Evolutionary conservation across 140 eudicot species (phyloP).

Genomic region (Stevia rebaudiana): DNA sequence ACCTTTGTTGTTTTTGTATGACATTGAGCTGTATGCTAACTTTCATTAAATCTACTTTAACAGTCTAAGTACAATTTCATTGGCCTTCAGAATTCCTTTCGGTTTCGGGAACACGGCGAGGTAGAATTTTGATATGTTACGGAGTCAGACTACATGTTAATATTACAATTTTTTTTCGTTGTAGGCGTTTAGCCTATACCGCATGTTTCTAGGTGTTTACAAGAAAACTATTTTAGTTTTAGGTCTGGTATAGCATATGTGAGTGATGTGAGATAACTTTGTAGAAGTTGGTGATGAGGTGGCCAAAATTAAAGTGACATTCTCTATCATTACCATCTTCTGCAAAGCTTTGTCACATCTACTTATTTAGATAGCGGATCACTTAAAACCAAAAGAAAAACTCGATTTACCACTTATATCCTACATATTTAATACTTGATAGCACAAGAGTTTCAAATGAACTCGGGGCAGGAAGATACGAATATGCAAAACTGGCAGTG

Average conservation of each 20-base stretch:
- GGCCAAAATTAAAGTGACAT: too few relatives aligned
- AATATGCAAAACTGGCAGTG: slow-evolving; percentile 37
- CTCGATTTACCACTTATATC: not conserved
- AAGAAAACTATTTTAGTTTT: too few relatives aligned
- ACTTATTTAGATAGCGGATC: too few relatives aligned
- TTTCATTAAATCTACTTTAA: not conserved
- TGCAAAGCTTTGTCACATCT: too few relatives aligned
- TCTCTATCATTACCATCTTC: too few relatives aligned
- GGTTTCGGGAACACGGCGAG: slow-evolving; percentile 50
- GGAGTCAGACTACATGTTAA: not conserved
- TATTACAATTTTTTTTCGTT: too few relatives aligned
- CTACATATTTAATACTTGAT: not conserved
- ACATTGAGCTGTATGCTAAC: slow-evolving; percentile 1
- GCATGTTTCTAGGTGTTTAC: too few relatives aligned
- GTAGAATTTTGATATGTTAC: slow-evolving; percentile 11
- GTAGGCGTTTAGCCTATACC: too few relatives aligned
- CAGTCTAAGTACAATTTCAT: slow-evolving; percentile 38
- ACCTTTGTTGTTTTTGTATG: not conserved
- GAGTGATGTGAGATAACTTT: too few relatives aligned
- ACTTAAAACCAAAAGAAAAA: too few relatives aligned
- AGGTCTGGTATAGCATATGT: too few relatives aligned
- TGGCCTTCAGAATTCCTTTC: slow-evolving; percentile 38
- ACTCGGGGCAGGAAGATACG: slow-evolving; percentile 39
- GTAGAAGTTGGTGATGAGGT: too few relatives aligned
- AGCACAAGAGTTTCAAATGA: slow-evolving; percentile 51